phyloP scores from a whole-genome alignment of 345 rosid species.

The Lenwebbia sp. region DNA sequence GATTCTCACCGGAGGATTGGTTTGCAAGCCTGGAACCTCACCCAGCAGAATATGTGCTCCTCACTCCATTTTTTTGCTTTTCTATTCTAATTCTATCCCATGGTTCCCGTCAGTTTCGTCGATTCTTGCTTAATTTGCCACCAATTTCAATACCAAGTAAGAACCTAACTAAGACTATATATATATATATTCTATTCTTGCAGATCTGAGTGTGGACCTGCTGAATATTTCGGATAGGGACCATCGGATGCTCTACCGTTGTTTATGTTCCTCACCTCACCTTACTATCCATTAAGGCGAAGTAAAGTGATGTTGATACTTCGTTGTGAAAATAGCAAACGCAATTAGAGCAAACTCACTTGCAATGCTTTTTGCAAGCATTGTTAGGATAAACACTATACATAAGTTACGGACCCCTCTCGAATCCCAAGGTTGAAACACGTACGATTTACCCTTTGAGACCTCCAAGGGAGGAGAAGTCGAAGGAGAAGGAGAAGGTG shows the following conservation, averaged over 20 bases:
- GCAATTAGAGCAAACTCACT: neutral
- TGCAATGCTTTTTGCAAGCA: neutral
- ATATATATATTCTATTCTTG: neutral
- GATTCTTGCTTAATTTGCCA: neutral
- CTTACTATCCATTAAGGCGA: too few species aligned
- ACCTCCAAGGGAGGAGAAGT: neutral
- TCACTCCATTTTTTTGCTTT: neutral
- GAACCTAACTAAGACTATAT: neutral
- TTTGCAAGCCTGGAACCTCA: conserved; percentile 49
- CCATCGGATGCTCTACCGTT: too few species aligned
- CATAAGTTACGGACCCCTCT: neutral
- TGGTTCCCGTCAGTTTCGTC: neutral
- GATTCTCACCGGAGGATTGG: conserved; percentile 37
- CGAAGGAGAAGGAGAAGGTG: neutral
- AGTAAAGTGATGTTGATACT: neutral
- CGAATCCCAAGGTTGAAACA: neutral
- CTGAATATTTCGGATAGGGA: neutral
- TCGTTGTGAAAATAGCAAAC: neutral
- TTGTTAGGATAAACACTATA: too few species aligned
- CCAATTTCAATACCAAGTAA: neutral
- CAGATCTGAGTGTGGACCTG: neutral
- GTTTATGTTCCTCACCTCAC: too few species aligned
- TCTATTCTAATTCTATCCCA: neutral
- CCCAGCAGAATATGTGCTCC: neutral
- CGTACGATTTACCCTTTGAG: neutral